A percentile compares a stretch with the other conserved stretches of the same genome.
These are phyloP conservation scores for Aquilaria yunnanensis DNA, from an alignment of 345 rosid species.

Conservation along the genomic window DNA sequence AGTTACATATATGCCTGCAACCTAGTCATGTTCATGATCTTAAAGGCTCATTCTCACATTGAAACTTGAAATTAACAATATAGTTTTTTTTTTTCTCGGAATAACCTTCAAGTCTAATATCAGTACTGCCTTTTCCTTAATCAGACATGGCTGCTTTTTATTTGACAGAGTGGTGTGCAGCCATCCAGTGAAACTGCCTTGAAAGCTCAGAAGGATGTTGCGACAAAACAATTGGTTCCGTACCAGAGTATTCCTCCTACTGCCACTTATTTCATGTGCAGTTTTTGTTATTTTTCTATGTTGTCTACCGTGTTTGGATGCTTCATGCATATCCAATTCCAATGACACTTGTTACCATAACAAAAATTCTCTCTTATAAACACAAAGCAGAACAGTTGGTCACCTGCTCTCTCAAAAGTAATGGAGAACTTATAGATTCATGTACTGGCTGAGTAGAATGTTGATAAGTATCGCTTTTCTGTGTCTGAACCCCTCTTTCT, in stretches of 20 bases:
- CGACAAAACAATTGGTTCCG: constrained; percentile 29
- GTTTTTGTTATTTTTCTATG: background rate
- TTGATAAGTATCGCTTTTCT: too few species aligned
- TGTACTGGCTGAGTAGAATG: too few species aligned
- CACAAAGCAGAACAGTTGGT: too few species aligned
- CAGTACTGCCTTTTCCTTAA: background rate
- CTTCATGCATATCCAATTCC: background rate
- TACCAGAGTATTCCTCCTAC: constrained; percentile 35
- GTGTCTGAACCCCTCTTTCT: too few species aligned
- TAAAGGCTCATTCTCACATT: background rate
- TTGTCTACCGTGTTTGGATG: background rate
- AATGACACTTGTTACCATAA: background rate
- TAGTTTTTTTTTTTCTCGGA: background rate
- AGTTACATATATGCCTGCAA: background rate
- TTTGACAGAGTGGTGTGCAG: constrained; percentile 39
- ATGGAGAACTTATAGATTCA: too few species aligned
- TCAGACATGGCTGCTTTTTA: constrained; percentile 4
- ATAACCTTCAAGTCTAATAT: too few species aligned
- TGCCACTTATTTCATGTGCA: background rate
- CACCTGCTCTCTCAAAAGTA: too few species aligned
- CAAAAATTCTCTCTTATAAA: background rate
- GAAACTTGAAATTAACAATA: background rate
- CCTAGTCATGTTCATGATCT: background rate
- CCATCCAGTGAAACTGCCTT: constrained; percentile 34
- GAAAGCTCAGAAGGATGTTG: constrained; percentile 39